Percentiles rank a stretch among this genome's conserved stretches.
phyloP scores from a whole-genome alignment of 2,329 filamentous ascomycete genomes.

The Nannizzia gypsea region DNA sequence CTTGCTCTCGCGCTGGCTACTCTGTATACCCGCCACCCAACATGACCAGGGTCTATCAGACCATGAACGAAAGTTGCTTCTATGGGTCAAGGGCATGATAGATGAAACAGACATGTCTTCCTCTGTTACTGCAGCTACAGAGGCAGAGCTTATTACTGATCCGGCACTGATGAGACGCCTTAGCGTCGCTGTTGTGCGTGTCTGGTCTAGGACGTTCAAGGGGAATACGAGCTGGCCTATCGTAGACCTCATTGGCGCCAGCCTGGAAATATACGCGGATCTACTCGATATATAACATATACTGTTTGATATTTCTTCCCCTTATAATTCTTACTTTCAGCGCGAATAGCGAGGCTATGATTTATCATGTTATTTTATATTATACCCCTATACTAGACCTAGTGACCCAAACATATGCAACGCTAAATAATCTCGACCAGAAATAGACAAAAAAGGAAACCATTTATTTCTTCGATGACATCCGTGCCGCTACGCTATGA shows the following conservation, averaged over 20 bases:
- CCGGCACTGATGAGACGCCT: conserved; percentile 34
- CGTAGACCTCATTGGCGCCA: conserved; percentile 36
- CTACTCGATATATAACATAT: conserved; percentile 25
- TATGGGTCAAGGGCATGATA: conserved; percentile 41
- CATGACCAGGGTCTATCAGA: conserved; percentile 34
- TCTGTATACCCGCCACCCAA: conserved; percentile 34
- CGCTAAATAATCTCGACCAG: background rate
- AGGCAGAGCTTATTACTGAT: conserved; percentile 34
- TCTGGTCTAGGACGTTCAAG: conserved; percentile 37
- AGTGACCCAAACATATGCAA: background rate
- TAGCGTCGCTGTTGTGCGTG: conserved; percentile 38
- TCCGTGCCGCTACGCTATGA: conserved; percentile 26
- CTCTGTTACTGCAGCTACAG: conserved; percentile 27
- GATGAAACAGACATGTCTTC: conserved; percentile 39
- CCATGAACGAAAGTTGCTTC: conserved; percentile 36
- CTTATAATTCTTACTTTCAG: background rate
- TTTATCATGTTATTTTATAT: background rate
- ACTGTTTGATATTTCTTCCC: background rate
- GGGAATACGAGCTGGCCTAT: conserved; percentile 40
- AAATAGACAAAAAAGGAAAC: background rate
- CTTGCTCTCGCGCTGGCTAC: conserved; percentile 36
- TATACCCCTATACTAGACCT: background rate
- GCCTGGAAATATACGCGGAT: conserved; percentile 37
- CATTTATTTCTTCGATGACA: conserved; percentile 4
- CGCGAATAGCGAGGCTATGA: background rate